Evolutionary conservation across 1,284 basidiomycete species (phyloP).

Genomic region (Malassezia japonica): DNA sequence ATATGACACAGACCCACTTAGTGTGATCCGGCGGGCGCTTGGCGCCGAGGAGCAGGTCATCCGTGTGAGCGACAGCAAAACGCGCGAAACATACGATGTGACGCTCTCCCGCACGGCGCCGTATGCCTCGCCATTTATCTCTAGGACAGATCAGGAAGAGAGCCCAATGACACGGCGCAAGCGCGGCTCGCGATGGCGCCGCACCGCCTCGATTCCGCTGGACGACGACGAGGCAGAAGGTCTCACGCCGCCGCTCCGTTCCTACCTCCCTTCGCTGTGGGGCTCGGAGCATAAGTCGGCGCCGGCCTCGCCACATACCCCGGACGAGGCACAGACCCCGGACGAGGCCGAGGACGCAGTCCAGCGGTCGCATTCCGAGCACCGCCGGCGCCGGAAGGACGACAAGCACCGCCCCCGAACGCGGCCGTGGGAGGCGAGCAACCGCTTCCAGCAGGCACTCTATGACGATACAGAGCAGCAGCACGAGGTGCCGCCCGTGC

Average conservation of each 20-base stretch:
- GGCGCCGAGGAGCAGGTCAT: slow-evolving; percentile 38
- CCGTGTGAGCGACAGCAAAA: slow-evolving; percentile 33
- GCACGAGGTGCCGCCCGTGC: neutral
- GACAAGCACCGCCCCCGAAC: too few species aligned
- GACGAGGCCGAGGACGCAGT: too few species aligned
- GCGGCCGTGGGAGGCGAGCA: too few species aligned
- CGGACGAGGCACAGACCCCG: too few species aligned
- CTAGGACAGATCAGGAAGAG: neutral
- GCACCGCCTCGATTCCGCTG: neutral
- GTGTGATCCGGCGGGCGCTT: slow-evolving; percentile 26
- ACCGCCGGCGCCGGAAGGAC: too few species aligned
- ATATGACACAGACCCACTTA: slow-evolving; percentile 7
- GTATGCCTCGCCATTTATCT: slow-evolving; percentile 34
- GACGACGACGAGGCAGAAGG: neutral
- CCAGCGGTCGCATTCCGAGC: too few species aligned
- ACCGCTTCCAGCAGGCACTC: too few species aligned
- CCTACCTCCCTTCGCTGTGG: too few species aligned
- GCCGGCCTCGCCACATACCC: too few species aligned
- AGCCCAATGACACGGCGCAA: neutral
- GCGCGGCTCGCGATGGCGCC: slow-evolving; percentile 10
- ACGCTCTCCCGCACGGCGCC: slow-evolving; percentile 37
- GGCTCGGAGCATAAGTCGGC: too few species aligned
- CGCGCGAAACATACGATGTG: slow-evolving; percentile 38
- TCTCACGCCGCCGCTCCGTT: too few species aligned
- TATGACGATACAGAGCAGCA: too few species aligned